phyloP scores from a whole-genome alignment of 148 eudicot species.

The Rhododendron ovatum region DNA sequence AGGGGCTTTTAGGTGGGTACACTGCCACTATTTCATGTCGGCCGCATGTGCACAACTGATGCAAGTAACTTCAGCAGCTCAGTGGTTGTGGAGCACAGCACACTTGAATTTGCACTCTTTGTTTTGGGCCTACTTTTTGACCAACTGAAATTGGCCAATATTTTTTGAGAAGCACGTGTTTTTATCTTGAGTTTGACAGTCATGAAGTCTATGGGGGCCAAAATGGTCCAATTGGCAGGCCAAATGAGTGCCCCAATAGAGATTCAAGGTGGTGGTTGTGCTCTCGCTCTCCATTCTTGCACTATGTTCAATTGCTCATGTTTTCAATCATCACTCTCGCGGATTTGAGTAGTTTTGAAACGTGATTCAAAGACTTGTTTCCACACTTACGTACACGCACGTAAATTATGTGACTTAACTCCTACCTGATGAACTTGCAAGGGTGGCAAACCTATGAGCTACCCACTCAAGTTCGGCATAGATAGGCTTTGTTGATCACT shows the following conservation, averaged over 20 bases:
- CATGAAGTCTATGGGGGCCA: not conserved
- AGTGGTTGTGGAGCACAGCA: not conserved
- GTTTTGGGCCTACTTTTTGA: not conserved
- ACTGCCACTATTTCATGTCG: not conserved
- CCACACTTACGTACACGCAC: not conserved
- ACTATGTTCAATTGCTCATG: no score
- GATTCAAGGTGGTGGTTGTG: not conserved
- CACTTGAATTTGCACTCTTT: not conserved
- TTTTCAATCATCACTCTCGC: no score
- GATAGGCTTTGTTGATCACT: no score
- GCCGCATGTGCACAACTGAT: not conserved
- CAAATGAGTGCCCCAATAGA: not conserved
- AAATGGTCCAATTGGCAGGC: not conserved
- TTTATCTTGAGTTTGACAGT: not conserved
- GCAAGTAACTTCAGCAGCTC: not conserved
- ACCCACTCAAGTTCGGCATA: no score
- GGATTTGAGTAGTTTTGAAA: no score
- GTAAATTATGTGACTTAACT: no score
- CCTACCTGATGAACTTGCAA: not conserved
- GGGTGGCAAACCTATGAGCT: not conserved
- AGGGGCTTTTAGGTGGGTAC: not conserved
- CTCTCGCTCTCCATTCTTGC: not conserved
- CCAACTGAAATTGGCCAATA: not conserved
- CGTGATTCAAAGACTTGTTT: not conserved
- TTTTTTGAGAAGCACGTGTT: not conserved